These are phyloP conservation scores for Austroboletus novae-zelandiae DNA, from an alignment of 1,284 basidiomycete species.

Conservation along the genomic window DNA sequence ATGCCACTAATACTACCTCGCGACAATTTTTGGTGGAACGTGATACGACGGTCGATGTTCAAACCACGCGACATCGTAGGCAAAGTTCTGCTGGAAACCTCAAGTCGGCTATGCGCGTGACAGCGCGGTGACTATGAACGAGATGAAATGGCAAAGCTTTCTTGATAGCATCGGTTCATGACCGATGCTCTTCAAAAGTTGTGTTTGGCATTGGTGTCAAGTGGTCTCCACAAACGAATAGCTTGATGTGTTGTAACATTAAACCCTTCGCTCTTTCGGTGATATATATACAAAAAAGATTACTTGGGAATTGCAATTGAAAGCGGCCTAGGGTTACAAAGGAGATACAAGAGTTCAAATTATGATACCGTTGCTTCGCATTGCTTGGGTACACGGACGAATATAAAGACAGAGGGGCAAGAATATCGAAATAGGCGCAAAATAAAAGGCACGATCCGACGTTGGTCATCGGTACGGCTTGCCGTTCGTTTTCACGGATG, in stretches of 20 bases:
- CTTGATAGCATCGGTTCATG: not conserved
- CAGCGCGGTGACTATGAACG: slow-evolving; percentile 22
- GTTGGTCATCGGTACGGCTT: slow-evolving; percentile 30
- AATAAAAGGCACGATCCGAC: slow-evolving; percentile 2
- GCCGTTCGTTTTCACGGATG: slow-evolving; percentile 34
- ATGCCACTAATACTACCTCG: slow-evolving; percentile 8
- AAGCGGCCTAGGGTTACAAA: slow-evolving; percentile 26
- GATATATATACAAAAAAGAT: slow-evolving; percentile 15
- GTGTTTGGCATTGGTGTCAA: slow-evolving; percentile 4
- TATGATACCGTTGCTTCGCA: slow-evolving; percentile 25
- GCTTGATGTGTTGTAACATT: slow-evolving; percentile 27
- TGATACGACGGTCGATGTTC: slow-evolving; percentile 26
- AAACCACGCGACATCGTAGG: slow-evolving; percentile 28
- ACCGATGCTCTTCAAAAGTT: slow-evolving; percentile 11
- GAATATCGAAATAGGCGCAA: slow-evolving; percentile 11
- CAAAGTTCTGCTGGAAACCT: slow-evolving; percentile 30
- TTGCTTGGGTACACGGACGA: slow-evolving; percentile 23
- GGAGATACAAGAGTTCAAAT: slow-evolving; percentile 19
- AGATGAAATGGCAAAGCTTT: not conserved
- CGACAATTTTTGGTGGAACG: slow-evolving; percentile 31
- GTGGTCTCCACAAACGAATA: slow-evolving; percentile 6
- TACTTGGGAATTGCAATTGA: slow-evolving; percentile 13
- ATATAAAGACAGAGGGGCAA: slow-evolving; percentile 15
- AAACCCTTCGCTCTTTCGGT: slow-evolving; percentile 14
- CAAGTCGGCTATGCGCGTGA: slow-evolving; percentile 32